A percentile compares a stretch with the other conserved stretches of the same genome.
Conservation (phyloP, 2,329 filamentous ascomycete genomes). For the Pseudogymnoascus sp. region DNA sequence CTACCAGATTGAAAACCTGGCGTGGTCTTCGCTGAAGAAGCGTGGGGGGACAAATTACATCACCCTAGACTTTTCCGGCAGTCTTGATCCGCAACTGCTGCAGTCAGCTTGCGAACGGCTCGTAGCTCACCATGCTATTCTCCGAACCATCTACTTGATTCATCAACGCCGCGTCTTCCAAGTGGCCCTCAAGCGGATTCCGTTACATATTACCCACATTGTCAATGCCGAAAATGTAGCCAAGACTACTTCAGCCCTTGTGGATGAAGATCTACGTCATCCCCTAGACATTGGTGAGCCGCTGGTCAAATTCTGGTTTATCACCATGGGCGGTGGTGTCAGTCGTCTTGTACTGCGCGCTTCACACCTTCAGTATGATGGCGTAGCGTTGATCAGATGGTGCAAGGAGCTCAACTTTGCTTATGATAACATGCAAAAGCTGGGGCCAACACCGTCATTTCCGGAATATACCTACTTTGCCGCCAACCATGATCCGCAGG, state of each 20-base stretch:
- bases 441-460: not conserved
- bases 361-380: not conserved
- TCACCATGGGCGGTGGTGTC: not conserved
- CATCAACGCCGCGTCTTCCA: slow-evolving; percentile 9
- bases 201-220: not conserved
- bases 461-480: not conserved
- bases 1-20: slow-evolving; percentile 11
- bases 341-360: not conserved
- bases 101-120: slow-evolving; percentile 6
- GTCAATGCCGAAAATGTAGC: not conserved
- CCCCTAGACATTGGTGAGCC: not conserved
- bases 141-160: slow-evolving; percentile 13
- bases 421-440: not conserved
- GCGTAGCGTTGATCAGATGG: not conserved
- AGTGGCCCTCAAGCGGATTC: slow-evolving; percentile 7
- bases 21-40: not conserved
- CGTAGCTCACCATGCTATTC: slow-evolving; percentile 8
- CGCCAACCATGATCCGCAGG: too few species aligned
- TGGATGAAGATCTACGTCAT: not conserved
- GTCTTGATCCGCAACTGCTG: slow-evolving; percentile 7
- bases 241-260: not conserved
- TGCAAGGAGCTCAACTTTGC: not conserved
- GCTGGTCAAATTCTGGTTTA: too few species aligned
- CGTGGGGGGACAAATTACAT: slow-evolving; percentile 13
- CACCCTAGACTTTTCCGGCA: slow-evolving; percentile 6